Percentiles rank a stretch among this genome's conserved stretches.
Evolutionary conservation across 768 basidiomycete genomes (phyloP).

Genomic region (Serendipita indica): DNA sequence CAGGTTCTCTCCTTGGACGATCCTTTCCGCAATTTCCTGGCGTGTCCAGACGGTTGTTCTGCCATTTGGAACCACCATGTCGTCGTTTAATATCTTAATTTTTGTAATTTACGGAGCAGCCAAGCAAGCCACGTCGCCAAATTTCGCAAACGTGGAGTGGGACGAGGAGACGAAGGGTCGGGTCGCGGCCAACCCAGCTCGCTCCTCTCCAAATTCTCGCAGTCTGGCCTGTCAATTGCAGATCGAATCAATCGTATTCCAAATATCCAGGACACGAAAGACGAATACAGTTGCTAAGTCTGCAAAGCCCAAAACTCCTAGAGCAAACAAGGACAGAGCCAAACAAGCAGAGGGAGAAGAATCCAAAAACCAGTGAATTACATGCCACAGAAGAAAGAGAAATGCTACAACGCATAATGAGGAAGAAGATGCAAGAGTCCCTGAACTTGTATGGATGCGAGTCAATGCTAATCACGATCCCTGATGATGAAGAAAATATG

Average conservation of each 20-base stretch:
- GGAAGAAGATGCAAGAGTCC: neutral
- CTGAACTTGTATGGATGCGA: too few relatives aligned
- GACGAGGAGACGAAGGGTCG: neutral
- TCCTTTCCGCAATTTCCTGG: slow-evolving; percentile 48
- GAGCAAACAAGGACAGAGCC: neutral
- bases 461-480: neutral
- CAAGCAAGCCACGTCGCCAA: neutral
- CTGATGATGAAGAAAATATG: neutral
- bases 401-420: neutral
- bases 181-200: too few relatives aligned
- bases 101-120: too few relatives aligned
- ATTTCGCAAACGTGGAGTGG: neutral
- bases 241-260: neutral
- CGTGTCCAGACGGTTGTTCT: slow-evolving; percentile 26
- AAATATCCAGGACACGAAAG: neutral
- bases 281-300: neutral
- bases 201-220: too few relatives aligned
- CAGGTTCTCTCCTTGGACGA: slow-evolving; percentile 60
- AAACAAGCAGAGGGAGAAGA: neutral
- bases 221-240: neutral
- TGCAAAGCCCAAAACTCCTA: neutral
- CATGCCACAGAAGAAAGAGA: neutral
- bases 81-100: slow-evolving; percentile 11
- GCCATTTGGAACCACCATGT: neutral
- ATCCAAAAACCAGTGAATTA: neutral